A percentile compares a stretch with the other conserved stretches of the same genome.
Evolutionary conservation across 768 basidiomycete species (phyloP).

Genomic region (Suillus alpinus): DNA sequence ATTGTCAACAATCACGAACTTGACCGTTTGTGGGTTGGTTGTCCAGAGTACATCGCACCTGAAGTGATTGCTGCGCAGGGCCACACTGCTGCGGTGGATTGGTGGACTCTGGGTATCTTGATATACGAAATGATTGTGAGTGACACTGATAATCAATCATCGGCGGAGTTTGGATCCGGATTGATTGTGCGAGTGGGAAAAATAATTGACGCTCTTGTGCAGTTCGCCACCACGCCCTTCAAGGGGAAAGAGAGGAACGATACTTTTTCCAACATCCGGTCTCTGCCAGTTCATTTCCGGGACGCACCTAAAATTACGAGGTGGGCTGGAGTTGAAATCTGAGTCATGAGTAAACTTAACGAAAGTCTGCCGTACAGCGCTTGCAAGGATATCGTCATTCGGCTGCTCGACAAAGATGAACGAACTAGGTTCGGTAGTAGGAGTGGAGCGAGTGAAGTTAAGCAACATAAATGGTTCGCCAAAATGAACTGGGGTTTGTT

Average conservation of each 20-base stretch:
- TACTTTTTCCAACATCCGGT: constrained; percentile 94
- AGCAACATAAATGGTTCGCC: constrained; percentile 97
- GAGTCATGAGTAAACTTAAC: constrained; percentile 9
- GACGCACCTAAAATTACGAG: constrained; percentile 77
- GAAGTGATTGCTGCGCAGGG: constrained; percentile 97
- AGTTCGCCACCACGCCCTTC: constrained; percentile 99
- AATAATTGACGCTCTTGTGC: constrained; percentile 35
- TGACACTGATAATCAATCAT: constrained; percentile 26
- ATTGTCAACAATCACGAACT: neutral
- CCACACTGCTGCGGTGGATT: constrained; percentile 97
- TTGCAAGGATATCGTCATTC: constrained; percentile 83
- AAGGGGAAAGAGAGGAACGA: constrained; percentile 93
- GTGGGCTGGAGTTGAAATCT: constrained; percentile 39
- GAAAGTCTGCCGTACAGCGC: constrained; percentile 45
- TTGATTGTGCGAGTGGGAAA: constrained; percentile 14
- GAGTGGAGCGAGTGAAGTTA: constrained; percentile 97
- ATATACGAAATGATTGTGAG: constrained; percentile 99
- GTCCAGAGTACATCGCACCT: constrained; percentile 94
- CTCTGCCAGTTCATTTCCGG: constrained; percentile 81
- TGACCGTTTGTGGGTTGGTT: neutral
- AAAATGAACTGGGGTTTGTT: constrained; percentile 97
- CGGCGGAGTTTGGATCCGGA: constrained; percentile 3
- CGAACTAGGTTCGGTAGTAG: constrained; percentile 82
- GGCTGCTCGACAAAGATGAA: constrained; percentile 92
- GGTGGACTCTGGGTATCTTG: constrained; percentile 98